These are phyloP conservation scores for Aspergillus nomiae DNA, from an alignment of 2,329 filamentous ascomycete genomes.

Conservation along the genomic window DNA sequence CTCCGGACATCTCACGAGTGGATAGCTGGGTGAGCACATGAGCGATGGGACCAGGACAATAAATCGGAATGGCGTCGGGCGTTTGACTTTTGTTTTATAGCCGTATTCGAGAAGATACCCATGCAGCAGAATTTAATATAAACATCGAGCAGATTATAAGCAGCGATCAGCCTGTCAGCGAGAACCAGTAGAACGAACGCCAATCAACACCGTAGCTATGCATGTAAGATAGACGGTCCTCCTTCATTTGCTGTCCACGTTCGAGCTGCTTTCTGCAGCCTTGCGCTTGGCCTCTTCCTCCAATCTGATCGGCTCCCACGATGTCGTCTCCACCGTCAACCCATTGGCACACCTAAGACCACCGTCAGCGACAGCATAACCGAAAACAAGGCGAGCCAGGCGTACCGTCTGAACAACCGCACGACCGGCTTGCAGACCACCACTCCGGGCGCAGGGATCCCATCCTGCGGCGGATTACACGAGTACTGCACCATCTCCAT, in stretches of 20 bases:
- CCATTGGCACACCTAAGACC: slow-evolving; percentile 52
- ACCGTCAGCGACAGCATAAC: slow-evolving; percentile 4
- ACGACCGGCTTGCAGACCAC: slow-evolving; percentile 60
- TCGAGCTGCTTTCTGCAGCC: slow-evolving; percentile 21
- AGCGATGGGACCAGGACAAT: slow-evolving; percentile 7
- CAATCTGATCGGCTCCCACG: slow-evolving; percentile 53
- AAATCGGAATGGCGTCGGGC: slow-evolving; percentile 17
- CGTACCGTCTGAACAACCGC: slow-evolving; percentile 61
- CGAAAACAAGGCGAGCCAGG: neutral
- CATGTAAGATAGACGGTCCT: slow-evolving; percentile 1
- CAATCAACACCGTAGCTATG: slow-evolving; percentile 18
- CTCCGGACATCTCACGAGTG: slow-evolving; percentile 23
- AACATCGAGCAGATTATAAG: slow-evolving; percentile 10
- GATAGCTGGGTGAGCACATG: slow-evolving; percentile 28
- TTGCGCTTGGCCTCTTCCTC: slow-evolving; percentile 34
- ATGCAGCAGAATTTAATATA: slow-evolving; percentile 24
- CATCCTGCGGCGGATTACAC: slow-evolving; percentile 56
- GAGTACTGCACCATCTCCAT: slow-evolving; percentile 65
- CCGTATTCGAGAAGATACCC: slow-evolving; percentile 37
- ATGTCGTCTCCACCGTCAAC: slow-evolving; percentile 63
- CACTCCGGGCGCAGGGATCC: slow-evolving; percentile 44
- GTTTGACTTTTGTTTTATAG: slow-evolving; percentile 22
- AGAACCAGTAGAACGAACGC: slow-evolving; percentile 13
- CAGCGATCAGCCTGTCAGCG: neutral
- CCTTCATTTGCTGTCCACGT: slow-evolving; percentile 17